Conservation (phyloP, 2,329 filamentous ascomycete species). For the Myriosclerotinia scirpicola region DNA sequence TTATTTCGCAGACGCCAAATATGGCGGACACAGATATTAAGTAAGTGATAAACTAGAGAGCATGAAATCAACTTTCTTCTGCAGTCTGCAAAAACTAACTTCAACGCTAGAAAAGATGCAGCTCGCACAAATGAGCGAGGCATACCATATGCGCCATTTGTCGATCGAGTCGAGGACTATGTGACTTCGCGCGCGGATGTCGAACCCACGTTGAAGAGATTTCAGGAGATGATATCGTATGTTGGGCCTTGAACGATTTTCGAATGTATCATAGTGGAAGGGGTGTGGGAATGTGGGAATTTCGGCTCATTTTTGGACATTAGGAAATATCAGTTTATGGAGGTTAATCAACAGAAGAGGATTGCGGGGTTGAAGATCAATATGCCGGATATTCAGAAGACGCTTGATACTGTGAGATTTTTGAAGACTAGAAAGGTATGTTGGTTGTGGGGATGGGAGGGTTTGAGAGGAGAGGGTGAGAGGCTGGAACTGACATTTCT, state of each 20-base stretch:
- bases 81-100: slow-evolving; percentile 24
- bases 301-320: slow-evolving; percentile 38
- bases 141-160: slow-evolving; percentile 81
- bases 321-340: slow-evolving; percentile 99
- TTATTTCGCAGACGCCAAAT: slow-evolving; percentile 13
- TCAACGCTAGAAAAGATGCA: slow-evolving; percentile 33
- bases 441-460: background rate
- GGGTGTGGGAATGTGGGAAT: background rate
- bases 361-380: slow-evolving; percentile 84
- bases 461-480: background rate
- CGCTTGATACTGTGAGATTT: slow-evolving; percentile 86
- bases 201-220: slow-evolving; percentile 76
- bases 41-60: slow-evolving; percentile 27
- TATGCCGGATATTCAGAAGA: slow-evolving; percentile 96
- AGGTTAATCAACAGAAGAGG: slow-evolving; percentile 84
- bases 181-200: slow-evolving; percentile 76
- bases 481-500: slow-evolving; percentile 26
- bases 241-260: slow-evolving; percentile 30
- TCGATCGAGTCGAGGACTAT: slow-evolving; percentile 88
- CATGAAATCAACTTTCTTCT: background rate
- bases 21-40: slow-evolving; percentile 38
- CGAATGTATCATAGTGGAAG: background rate
- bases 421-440: slow-evolving; percentile 71
- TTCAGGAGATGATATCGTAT: slow-evolving; percentile 92
- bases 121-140: slow-evolving; percentile 74